Base-by-base conservation (phyloP, 129 eudicot species). In the Logfia minima region DNA sequence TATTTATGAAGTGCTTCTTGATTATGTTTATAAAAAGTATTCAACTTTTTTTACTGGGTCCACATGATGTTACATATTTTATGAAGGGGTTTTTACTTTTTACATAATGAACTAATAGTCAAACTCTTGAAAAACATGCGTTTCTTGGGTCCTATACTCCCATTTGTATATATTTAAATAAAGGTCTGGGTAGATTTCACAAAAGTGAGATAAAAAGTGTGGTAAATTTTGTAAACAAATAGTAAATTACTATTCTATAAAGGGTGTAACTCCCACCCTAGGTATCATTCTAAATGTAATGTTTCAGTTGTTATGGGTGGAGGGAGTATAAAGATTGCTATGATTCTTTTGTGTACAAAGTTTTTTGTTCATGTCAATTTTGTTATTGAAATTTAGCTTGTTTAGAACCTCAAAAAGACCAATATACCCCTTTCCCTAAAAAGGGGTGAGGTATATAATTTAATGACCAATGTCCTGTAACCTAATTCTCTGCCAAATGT, bases 261-360 rank as follows among this genome's bases (percentile, higher is more conserved):
- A 48, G 55, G 55, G 17, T 48, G 55, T 13, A 48, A 48, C 55
- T 48, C 6, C 55, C 55, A 14, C n/a, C 13, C 55, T 6, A 58
- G 63, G 63, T 58, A 7, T 64, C 10, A 64, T 29, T 64, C 43
- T 0, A 61, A 61, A 24, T 10, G 18, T 11, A 61, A 61, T 24
- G 8, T 4, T 24, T 62, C 8, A 62, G 4, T 69, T 8, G 19
- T 45, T 64, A 8, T 75, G 45, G 61, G 23, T 39, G 70, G 75
- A 22, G 28, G 68, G 68, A 68, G 39, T 17, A 34, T 77, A 77
- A 67, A 77, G 81, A 68, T 77, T 77, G 56, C 34, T 68, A 68
- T 37, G 75, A 68, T 23, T 14, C 68, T 77, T 56, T 68, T 77
- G 72, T 65, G 55, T 13, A 58, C 8, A 69, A 23, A 9, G 43